These are phyloP conservation scores for Kitagawia praeruptora DNA, from an alignment of 129 eudicot genomes.

Conservation along the genomic window DNA sequence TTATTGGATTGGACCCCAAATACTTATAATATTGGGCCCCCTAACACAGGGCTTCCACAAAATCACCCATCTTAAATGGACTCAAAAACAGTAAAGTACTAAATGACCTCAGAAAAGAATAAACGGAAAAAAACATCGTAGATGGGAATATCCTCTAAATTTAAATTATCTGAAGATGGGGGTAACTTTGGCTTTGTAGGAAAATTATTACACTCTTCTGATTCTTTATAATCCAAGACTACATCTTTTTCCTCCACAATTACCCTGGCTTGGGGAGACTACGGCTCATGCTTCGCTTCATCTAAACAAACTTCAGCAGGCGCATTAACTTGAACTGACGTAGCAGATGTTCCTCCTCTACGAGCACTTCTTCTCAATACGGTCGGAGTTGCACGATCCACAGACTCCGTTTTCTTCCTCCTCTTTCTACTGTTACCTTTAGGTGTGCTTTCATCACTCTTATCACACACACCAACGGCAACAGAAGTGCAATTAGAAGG, in stretches of 20 bases:
- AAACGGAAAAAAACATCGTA: slow-evolving; percentile 74
- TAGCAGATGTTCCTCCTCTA: slow-evolving; percentile 33
- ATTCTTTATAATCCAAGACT: slow-evolving; percentile 25
- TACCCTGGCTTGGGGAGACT: slow-evolving; percentile 43
- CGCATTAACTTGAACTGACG: slow-evolving; percentile 25
- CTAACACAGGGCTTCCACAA: slow-evolving; percentile 67
- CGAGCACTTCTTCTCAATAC: slow-evolving; percentile 86
- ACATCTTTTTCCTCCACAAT: slow-evolving; percentile 43
- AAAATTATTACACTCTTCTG: slow-evolving; percentile 24
- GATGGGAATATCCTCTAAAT: slow-evolving; percentile 52
- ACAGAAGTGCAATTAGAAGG: slow-evolving; percentile 1
- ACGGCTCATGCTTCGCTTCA: slow-evolving; percentile 17
- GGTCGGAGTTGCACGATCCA: slow-evolving; percentile 22
- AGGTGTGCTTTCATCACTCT: slow-evolving; percentile 18
- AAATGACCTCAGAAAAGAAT: slow-evolving; percentile 82
- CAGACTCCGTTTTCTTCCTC: slow-evolving; percentile 27
- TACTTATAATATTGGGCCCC: too few species aligned
- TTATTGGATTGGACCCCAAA: too few species aligned
- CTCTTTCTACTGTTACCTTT: slow-evolving; percentile 45
- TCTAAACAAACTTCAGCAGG: slow-evolving; percentile 16
- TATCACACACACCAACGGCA: slow-evolving; percentile 20
- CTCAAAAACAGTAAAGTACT: slow-evolving; percentile 71
- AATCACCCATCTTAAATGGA: slow-evolving; percentile 79
- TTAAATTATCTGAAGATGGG: slow-evolving; percentile 51
- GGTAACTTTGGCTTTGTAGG: slow-evolving; percentile 57